Percentiles rank a stretch among this genome's conserved stretches.
phyloP scores from a whole-genome alignment of 208 protist species.

The Leishmania amazonensis region DNA sequence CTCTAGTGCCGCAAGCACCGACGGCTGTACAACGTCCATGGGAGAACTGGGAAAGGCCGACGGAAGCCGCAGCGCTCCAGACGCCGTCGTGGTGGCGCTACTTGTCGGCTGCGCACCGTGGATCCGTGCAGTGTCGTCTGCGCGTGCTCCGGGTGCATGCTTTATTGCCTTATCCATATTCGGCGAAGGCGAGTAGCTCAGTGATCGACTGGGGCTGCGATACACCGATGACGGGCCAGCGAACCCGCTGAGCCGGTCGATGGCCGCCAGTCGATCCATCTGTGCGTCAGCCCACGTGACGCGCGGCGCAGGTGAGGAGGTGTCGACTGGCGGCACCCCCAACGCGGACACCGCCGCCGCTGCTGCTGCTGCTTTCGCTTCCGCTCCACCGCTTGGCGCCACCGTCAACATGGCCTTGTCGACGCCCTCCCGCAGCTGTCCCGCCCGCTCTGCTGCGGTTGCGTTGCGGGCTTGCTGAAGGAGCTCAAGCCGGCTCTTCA shows the following conservation, averaged over 20 bases:
- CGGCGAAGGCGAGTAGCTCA: conserved; percentile 28
- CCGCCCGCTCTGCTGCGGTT: not conserved
- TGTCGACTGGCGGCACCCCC: not conserved
- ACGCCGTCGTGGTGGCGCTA: not conserved
- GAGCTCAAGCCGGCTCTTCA: conserved; percentile 8
- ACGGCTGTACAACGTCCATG: conserved; percentile 22
- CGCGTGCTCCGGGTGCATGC: not conserved
- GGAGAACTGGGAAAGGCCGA: not conserved
- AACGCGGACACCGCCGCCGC: not conserved
- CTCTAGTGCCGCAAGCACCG: conserved; percentile 3
- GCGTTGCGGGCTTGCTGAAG: conserved; percentile 2
- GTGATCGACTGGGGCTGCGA: conserved; percentile 26
- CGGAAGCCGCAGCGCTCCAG: not conserved
- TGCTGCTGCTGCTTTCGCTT: not conserved
- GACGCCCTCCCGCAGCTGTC: not conserved
- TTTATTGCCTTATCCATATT: conserved; percentile 1
- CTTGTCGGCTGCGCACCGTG: not conserved
- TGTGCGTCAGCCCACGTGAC: not conserved
- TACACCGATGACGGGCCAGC: not conserved
- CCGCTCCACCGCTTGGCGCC: not conserved
- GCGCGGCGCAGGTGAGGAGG: not conserved
- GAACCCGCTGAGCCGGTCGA: not conserved
- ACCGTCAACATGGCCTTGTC: not conserved
- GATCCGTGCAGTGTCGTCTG: not conserved
- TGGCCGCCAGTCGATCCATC: not conserved